Conservation (phyloP, 768 basidiomycete species). For the Amanita jacksonii region DNA sequence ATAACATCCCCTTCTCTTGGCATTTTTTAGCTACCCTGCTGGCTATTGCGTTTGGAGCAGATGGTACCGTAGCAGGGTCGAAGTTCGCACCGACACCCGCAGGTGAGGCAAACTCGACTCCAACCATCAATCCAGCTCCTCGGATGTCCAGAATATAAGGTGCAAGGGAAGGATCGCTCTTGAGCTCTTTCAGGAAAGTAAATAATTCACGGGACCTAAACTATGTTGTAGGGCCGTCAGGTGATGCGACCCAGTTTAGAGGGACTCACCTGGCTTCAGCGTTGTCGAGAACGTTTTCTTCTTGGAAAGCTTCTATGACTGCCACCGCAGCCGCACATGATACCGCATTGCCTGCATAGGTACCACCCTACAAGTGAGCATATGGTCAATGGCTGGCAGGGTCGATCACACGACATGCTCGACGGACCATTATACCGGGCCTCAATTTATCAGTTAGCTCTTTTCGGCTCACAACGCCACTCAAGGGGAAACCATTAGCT, state of each 20-base stretch:
- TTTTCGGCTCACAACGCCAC: conserved; percentile 72
- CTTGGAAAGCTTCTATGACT: conserved; percentile 63
- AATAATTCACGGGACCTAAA: conserved; percentile 73
- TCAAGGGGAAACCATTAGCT: conserved; percentile 91
- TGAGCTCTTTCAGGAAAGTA: conserved; percentile 44
- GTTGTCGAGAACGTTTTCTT: conserved; percentile 78
- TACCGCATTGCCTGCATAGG: conserved; percentile 89
- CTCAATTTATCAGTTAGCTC: conserved; percentile 72
- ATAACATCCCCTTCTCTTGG: conserved; percentile 76
- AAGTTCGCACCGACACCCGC: conserved; percentile 33
- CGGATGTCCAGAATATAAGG: conserved; percentile 77
- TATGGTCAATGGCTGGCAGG: conserved; percentile 8
- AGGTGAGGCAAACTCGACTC: conserved; percentile 66
- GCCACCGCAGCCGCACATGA: conserved; percentile 88
- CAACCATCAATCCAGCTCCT: conserved; percentile 86
- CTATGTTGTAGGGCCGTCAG: background rate
- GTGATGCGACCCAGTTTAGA: background rate
- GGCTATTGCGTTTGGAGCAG: conserved; percentile 43
- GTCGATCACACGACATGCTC: background rate
- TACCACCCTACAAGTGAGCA: conserved; percentile 54
- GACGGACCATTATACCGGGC: conserved; percentile 69
- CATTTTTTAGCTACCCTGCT: conserved; percentile 68
- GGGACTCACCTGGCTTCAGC: conserved; percentile 57
- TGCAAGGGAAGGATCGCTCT: conserved; percentile 38
- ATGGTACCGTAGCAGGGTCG: conserved; percentile 30